Evolutionary conservation across 345 rosid genomes (phyloP), one percentile per base, ranked within the genome.

Genomic region (Microthlaspi erraticum): DNA sequence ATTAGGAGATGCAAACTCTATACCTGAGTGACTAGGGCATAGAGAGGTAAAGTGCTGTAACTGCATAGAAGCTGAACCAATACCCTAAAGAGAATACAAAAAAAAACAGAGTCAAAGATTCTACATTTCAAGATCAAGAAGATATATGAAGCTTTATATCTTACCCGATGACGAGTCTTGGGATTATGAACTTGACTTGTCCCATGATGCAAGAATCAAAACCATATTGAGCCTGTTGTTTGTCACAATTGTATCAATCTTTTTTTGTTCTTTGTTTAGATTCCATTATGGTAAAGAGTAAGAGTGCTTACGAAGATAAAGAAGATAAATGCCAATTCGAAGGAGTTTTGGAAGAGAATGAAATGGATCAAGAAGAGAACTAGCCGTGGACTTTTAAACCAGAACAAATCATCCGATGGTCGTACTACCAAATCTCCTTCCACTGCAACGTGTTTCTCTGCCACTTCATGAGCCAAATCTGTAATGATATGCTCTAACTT

Each of bases 1-100:
- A n/a, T n/a, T n/a, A 11, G 16, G 57, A 64, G 31, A 46, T 7
- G 37, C 5, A 13, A 39, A 56, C 5, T 20, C 6, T 48, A 43
- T 61, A 93, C 98, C 86, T 88, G 97, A 11, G 93, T 86, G 45
- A 93, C 96, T 7, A 90, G 83, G n/a, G 92, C 97, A 13, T 93
- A 93, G 4, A 93, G 88, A 0, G 98, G 97, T 14, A 93, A 76
- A 31, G 97, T 93, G 49, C 93, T 91, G 75, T 86, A 91, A 68
- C 97, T 86, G 71, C 96, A 88, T 5, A 88, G 79, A 69, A 88
- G 80, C 86, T 90, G 97, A 61, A 93, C 74, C 37, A 86, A 48
- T 5, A 45, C 87, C 79, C 96, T 91, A 71, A 31, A 18, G 64
- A 23, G 29, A 41, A 13, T 3, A 20, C 26, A 29, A 7, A 41